Base-by-base conservation (phyloP, 257 asterid genomes). In the Cinchona pubescens region DNA sequence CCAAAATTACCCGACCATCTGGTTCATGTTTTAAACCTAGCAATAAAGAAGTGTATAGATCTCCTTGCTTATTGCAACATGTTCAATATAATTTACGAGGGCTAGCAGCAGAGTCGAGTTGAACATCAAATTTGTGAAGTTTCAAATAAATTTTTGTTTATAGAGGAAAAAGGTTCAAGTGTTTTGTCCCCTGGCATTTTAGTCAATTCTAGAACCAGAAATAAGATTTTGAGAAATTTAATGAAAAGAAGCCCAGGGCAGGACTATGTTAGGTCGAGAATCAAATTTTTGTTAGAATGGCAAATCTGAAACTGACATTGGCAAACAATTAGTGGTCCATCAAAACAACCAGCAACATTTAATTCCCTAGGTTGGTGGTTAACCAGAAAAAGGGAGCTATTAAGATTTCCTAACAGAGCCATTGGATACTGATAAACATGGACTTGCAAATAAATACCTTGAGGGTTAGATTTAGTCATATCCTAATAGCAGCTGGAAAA, bases 1-100 rank as follows among this genome's bases (percentile, higher is more conserved):
- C 96, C 76, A 94, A 73, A 81, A 90, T 88, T 69, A 90, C 98
- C 30, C 98, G 87, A 48, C 98, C 98, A 84, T 92, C 98, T 65
- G 86, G 87, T 83, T 94, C 98, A 67, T 94, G 92, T 88, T 86
- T 90, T 56, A 93, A 88, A 81, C 96, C 98, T 91, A 81, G 76
- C 46, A 79, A 81, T 1, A 73, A 75, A 73, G 27, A 67, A 35
- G 64, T 42, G 66, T 30, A 46, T 63, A 43, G 78, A 74, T 58
- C 51, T 30, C 30, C 51, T 79, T 56, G 61, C 35, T 72, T 53
- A 73, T 65, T 72, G 60, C 72, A 53, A 46, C 72, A 76, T 42
- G 12, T 53, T 63, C 73, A 49, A 74, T 59, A 69, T 37, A 45
- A 27, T 42, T 40, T 7, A 69, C 8, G 21, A 74, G 56, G 64